Base-by-base conservation (phyloP, 2,329 filamentous ascomycete species). In the Amesomyces nigricolor region DNA sequence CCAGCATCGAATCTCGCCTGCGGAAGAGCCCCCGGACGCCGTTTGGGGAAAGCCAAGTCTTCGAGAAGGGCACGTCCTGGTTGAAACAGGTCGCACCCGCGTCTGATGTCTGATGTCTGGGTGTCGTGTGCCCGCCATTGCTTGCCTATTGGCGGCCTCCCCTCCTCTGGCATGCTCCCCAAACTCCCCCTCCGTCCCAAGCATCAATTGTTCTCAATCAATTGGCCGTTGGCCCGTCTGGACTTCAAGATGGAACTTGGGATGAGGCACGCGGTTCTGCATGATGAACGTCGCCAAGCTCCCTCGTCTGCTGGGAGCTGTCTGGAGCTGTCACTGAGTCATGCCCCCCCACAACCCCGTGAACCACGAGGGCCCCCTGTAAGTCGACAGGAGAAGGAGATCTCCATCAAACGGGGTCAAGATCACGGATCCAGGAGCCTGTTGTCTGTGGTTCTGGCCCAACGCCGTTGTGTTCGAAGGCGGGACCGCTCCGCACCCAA, bases 71-170 rank as follows among this genome's bases (percentile, higher is more conserved):
- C 47, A 37, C 4, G n/a, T 5, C 11, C 29, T 38, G 17, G 10
- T 37, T 61, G 59, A 59, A 57, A 59, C 59, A 59, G 49, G 54
- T 53, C 54, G 54, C 47, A 50, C 45, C 47, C 51, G 51, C 39
- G 57, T 58, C 55, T 57, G 61, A 62, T 58, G 48, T 60, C 55
- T 48, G 52, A 53, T 53, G 32, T 35, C 32, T 35, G 32, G 17
- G 17, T 49, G 54, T 14, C 43, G 16, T 10, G 6, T 30, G 43
- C 26, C 44, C 22, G 30, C 26, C 44, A 2, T 11, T 30, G 7
- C 11, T 3, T 11, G 10, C 54, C 40, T n/a, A 13, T 47, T 46
- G 56, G 48, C 51, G 37, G 51, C 48, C 58, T 56, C 61, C 30
- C 30, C 59, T 59, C 58, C 40, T 32, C 35, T 19, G 17, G 17